Conservation (phyloP, 257 asterid species). For the Solanum peruvianum region DNA sequence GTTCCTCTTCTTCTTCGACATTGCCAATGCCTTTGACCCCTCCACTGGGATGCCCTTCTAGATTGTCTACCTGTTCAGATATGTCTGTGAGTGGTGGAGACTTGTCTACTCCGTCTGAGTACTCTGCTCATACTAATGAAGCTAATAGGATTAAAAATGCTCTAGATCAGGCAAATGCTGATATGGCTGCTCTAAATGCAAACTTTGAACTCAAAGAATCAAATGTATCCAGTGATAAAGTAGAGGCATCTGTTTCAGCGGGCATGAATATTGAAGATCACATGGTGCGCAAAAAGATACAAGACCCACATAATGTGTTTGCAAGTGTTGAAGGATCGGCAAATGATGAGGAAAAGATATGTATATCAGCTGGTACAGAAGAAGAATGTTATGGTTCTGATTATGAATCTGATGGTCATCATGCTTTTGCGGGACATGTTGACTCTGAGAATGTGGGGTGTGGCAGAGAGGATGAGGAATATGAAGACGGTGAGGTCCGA, state of each 20-base stretch:
- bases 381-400: slow-evolving; percentile 48
- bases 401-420: slow-evolving; percentile 38
- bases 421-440: slow-evolving; percentile 9
- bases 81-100: slow-evolving; percentile 26
- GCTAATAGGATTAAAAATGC: slow-evolving; percentile 1
- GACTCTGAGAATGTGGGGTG: slow-evolving; percentile 5
- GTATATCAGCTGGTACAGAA: slow-evolving; percentile 35
- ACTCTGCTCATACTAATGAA: slow-evolving; percentile 28
- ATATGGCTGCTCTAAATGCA: slow-evolving; percentile 11
- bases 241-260: not conserved
- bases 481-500: slow-evolving; percentile 87
- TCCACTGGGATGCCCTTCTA: slow-evolving; percentile 25
- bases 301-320: slow-evolving; percentile 11
- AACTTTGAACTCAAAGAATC: slow-evolving; percentile 12
- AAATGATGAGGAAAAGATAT: slow-evolving; percentile 37
- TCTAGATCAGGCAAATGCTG: slow-evolving; percentile 14
- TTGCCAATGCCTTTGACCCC: slow-evolving; percentile 37
- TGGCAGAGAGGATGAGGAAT: slow-evolving; percentile 57
- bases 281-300: slow-evolving; percentile 12
- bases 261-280: slow-evolving; percentile 13
- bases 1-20: slow-evolving; percentile 26
- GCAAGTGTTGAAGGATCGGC: slow-evolving; percentile 22
- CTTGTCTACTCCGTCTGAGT: slow-evolving; percentile 36
- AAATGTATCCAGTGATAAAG: slow-evolving; percentile 9
- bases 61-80: slow-evolving; percentile 36